These are phyloP conservation scores for Lodderomyces beijingensis DNA, from an alignment of 1,139 yeast species.

Conservation along the genomic window DNA sequence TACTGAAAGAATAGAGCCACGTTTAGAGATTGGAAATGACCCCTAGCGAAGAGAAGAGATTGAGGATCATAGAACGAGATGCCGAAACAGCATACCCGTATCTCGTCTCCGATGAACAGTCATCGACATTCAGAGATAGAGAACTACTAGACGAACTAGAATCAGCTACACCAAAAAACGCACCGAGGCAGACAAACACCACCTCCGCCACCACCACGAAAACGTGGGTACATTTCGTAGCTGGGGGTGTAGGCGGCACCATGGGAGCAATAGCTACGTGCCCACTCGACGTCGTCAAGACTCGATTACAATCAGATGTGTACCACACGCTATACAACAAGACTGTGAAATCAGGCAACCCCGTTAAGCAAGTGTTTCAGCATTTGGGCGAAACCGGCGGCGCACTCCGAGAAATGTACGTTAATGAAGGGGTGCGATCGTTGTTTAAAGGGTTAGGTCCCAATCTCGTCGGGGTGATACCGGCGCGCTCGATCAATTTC, in stretches of 20 bases:
- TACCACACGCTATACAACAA: slow-evolving; percentile 42
- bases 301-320: slow-evolving; percentile 88
- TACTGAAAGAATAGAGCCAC: too few relatives aligned
- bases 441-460: slow-evolving; percentile 95
- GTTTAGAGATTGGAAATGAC: too few relatives aligned
- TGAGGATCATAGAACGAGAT: slow-evolving; percentile 42
- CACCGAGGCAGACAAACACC: background rate
- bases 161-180: slow-evolving; percentile 5
- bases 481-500: slow-evolving; percentile 95
- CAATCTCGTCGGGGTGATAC: slow-evolving; percentile 95
- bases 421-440: slow-evolving; percentile 77
- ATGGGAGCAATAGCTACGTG: slow-evolving; percentile 92
- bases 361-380: slow-evolving; percentile 44
- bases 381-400: slow-evolving; percentile 83
- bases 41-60: slow-evolving; percentile 11
- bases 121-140: slow-evolving; percentile 35
- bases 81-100: slow-evolving; percentile 58
- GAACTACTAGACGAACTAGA: slow-evolving; percentile 5
- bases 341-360: slow-evolving; percentile 38
- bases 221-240: slow-evolving; percentile 97
- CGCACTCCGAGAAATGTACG: slow-evolving; percentile 66
- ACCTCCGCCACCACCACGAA: slow-evolving; percentile 29
- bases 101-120: slow-evolving; percentile 69
- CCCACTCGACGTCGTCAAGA: slow-evolving; percentile 95
- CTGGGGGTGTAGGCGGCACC: slow-evolving; percentile 99